A percentile compares a stretch with the other conserved stretches of the same genome.
phyloP scores from a whole-genome alignment of 78 protist genomes.

The Bodo saltans region DNA sequence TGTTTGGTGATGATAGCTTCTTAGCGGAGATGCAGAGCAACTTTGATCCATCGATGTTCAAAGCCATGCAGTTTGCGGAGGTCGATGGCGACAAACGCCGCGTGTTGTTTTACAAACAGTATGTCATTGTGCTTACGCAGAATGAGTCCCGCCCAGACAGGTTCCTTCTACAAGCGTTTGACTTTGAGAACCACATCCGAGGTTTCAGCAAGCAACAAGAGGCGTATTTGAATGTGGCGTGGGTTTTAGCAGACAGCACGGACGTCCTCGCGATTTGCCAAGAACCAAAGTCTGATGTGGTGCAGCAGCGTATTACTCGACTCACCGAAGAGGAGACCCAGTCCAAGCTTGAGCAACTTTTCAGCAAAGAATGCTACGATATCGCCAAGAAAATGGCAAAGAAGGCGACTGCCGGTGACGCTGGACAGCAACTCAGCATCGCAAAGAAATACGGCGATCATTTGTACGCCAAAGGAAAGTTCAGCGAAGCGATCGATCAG shows the following conservation, averaged over 20 bases:
- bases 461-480: constrained; percentile 75
- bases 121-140: constrained; percentile 54
- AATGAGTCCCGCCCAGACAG: background rate
- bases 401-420: constrained; percentile 50
- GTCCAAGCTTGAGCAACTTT: constrained; percentile 86
- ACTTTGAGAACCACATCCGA: constrained; percentile 38
- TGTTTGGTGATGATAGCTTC: constrained; percentile 5
- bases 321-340: constrained; percentile 85
- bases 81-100: constrained; percentile 40
- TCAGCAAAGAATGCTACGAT: constrained; percentile 68
- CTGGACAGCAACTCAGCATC: constrained; percentile 56
- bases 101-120: constrained; percentile 60
- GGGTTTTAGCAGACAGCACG: constrained; percentile 77
- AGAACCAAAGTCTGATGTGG: background rate
- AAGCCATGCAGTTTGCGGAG: too few species aligned
- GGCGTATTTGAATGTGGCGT: constrained; percentile 25
- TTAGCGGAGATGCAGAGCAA: background rate
- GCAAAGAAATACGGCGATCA: constrained; percentile 86
- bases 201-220: constrained; percentile 22
- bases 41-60: too few species aligned
- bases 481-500: constrained; percentile 82
- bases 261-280: constrained; percentile 54
- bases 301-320: constrained; percentile 36
- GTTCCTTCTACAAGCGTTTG: constrained; percentile 52
- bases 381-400: constrained; percentile 80